These are phyloP conservation scores for Fagopyrum homotropicum DNA, from an alignment of 148 eudicot genomes.

Conservation along the genomic window DNA sequence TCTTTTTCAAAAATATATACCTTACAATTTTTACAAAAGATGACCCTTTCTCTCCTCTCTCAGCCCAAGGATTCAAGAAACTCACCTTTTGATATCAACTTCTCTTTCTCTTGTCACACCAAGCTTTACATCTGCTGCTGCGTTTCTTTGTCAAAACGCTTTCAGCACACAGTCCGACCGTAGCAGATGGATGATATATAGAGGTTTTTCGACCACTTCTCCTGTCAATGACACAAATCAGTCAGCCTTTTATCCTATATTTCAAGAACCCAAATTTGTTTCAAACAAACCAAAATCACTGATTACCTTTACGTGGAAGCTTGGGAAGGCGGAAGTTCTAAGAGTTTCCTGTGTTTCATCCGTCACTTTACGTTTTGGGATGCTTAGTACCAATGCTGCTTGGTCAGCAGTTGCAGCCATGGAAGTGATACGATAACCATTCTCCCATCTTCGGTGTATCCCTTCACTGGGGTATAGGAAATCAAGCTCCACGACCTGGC, in stretches of 20 bases:
- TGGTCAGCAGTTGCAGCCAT: slow-evolving; percentile 95
- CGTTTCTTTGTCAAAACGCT: neutral
- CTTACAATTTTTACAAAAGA: slow-evolving; percentile 6
- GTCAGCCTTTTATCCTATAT: neutral
- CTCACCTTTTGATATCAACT: neutral
- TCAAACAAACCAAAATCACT: neutral
- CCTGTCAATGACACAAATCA: slow-evolving; percentile 30
- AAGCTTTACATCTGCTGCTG: neutral
- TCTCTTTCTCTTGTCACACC: neutral
- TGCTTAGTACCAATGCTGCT: slow-evolving; percentile 83
- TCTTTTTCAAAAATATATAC: slow-evolving; percentile 3
- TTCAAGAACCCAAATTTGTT: neutral
- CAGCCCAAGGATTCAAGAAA: neutral
- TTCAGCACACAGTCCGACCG: slow-evolving; percentile 72
- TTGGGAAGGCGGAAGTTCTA: slow-evolving; percentile 87
- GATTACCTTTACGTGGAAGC: slow-evolving; percentile 87
- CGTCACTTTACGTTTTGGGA: slow-evolving; percentile 71
- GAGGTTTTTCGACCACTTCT: slow-evolving; percentile 81
- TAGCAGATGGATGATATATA: slow-evolving; percentile 73
- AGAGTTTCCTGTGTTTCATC: slow-evolving; percentile 94
- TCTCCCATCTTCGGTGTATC: slow-evolving; percentile 89
- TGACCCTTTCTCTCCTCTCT: neutral
- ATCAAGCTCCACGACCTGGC: slow-evolving; percentile 83
- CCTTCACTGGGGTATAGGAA: slow-evolving; percentile 95
- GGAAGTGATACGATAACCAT: slow-evolving; percentile 77